phyloP scores from a whole-genome alignment of 1,284 basidiomycete genomes.

The Mycena sp. region DNA sequence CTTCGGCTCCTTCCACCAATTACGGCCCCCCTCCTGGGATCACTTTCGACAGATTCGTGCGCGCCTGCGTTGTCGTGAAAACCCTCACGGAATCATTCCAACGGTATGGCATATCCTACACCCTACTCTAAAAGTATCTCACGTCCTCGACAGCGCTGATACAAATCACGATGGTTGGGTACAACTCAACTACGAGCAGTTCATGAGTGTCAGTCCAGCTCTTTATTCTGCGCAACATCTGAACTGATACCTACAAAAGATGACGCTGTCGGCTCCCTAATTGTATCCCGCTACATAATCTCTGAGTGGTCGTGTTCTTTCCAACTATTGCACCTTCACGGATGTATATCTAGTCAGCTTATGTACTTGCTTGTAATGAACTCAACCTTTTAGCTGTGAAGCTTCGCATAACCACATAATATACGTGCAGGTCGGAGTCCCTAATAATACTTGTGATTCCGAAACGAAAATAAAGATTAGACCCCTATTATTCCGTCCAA shows the following conservation, averaged over 20 bases:
- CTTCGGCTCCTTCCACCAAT: conserved; percentile 60
- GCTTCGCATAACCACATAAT: no score
- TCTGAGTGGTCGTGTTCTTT: no score
- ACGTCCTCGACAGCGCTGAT: conserved; percentile 57
- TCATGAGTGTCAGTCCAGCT: conserved; percentile 68
- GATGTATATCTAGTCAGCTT: neutral
- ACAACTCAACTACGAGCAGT: conserved; percentile 80
- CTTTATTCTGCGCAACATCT: neutral
- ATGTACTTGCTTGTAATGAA: neutral
- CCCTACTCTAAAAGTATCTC: neutral
- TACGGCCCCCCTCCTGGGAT: conserved; percentile 80
- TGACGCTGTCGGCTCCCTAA: conserved; percentile 21
- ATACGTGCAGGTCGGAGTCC: no score
- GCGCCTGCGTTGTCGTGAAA: conserved; percentile 84
- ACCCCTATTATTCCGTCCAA: neutral
- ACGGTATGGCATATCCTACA: conserved; percentile 51
- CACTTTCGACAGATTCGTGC: conserved; percentile 84
- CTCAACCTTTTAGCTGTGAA: neutral
- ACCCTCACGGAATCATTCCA: conserved; percentile 83
- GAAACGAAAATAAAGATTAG: neutral
- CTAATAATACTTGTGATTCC: no score
- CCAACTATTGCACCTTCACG: conserved; percentile 1
- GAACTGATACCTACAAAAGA: conserved; percentile 17
- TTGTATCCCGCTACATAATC: neutral
- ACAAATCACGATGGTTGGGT: conserved; percentile 77